Percentiles rank a stretch among this genome's conserved stretches.
Conservation (phyloP, 2,329 filamentous ascomycete species). For the Stagonosporopsis vannaccii region DNA sequence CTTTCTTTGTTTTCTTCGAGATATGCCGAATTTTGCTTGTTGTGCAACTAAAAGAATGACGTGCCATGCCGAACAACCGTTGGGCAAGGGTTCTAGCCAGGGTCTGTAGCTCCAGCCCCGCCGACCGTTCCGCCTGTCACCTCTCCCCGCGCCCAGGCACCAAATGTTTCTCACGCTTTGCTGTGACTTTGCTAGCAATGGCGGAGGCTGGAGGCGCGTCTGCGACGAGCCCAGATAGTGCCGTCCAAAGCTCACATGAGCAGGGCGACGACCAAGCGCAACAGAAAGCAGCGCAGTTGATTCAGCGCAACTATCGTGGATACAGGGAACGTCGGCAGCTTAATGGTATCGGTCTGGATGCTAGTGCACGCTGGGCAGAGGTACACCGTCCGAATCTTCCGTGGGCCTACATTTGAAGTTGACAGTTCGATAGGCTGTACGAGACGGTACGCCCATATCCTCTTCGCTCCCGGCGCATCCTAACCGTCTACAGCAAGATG, state of each 20-base stretch:
- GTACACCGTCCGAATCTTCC: constrained; percentile 48
- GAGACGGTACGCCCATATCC: constrained; percentile 52
- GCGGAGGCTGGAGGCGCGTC: constrained; percentile 3
- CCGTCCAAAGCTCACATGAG: not conserved
- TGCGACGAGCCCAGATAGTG: not conserved
- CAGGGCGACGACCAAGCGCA: constrained; percentile 25
- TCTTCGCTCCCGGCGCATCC: constrained; percentile 25
- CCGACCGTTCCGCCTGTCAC: constrained; percentile 16
- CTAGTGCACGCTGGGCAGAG: constrained; percentile 75
- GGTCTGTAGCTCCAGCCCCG: constrained; percentile 19
- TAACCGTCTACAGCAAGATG: constrained; percentile 58
- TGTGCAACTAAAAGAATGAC: constrained; percentile 7
- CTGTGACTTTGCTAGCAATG: constrained; percentile 4
- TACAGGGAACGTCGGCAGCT: constrained; percentile 77
- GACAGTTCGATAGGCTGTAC: constrained; percentile 53
- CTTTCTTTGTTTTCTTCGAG: not conserved
- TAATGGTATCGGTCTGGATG: constrained; percentile 70
- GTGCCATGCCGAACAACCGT: constrained; percentile 16
- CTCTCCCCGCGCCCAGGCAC: constrained; percentile 9
- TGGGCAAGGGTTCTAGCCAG: constrained; percentile 15
- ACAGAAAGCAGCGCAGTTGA: constrained; percentile 44
- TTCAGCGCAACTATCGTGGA: constrained; percentile 74
- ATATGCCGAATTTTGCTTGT: not conserved
- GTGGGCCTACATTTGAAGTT: not conserved
- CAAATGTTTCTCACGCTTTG: constrained; percentile 13